Evolutionary conservation across 2,329 filamentous ascomycete species (phyloP), one percentile per base, ranked within the genome.

Genomic region (Arthrobotrys musiformis): DNA sequence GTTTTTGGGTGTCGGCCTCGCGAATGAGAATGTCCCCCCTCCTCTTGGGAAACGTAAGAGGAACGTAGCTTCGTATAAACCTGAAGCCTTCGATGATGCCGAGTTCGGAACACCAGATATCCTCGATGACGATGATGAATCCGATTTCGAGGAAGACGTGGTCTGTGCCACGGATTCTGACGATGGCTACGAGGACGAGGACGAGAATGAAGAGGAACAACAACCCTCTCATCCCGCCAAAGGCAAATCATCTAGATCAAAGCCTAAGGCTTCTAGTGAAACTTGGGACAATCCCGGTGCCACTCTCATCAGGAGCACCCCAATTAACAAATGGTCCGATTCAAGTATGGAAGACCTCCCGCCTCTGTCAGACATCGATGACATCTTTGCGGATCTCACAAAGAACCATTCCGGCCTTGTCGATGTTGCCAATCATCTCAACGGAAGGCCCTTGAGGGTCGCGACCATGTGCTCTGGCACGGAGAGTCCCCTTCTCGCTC

Each of bases 401-500:
- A 66, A 79, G 54, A 82, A 40, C 19, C 81, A 67, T 72, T 82
- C 70, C 78, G 79, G 82, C 9, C 79, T 87, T 8, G 61, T 80
- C 30, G 69, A 84, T 61, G 82, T 84, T 0, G 46, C 86, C 0
- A 28, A 81, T 1, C 79, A 82, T 58, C 79, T 86, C 0, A 80
- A 82, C 7, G 81, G 81, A 1, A 81, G 84, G 5, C 81, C 84
- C 3, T 79, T 91, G 26, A 83, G 86, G 7, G 84, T 93, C 26
- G 91, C 87, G 0, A 94, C 92, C 0, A 89, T 93, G 85, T 94
- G 91, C 81, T 93, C 91, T 0, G 92, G 92, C 0, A 94, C 92
- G 0, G 92, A 94, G 79, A 89, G 89, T 3, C 92, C 92, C 0
- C 83, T 94, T 1, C 85, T 93, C 0, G 90, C 90, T 0, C 81